phyloP scores from a whole-genome alignment of 495 filamentous ascomycete genomes.

The Talaromyces trachyspermus region DNA sequence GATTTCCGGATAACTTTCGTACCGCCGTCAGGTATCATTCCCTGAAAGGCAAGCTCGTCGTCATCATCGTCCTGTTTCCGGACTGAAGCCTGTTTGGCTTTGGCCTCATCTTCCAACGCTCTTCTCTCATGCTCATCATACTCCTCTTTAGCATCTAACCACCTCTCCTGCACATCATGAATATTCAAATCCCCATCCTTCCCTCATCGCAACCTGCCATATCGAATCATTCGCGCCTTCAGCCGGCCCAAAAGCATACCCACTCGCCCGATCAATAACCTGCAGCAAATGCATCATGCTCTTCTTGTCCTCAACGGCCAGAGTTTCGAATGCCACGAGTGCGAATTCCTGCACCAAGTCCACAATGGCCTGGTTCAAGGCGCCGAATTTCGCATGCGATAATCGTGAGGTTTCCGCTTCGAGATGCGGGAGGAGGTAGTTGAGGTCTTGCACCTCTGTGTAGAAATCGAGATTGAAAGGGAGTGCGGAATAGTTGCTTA shows the following conservation, averaged over 20 bases:
- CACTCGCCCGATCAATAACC: constrained; percentile 81
- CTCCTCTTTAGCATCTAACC: constrained; percentile 83
- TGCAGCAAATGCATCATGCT: constrained; percentile 88
- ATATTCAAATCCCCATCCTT: constrained; percentile 72
- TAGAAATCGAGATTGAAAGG: constrained; percentile 95
- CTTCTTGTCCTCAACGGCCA: constrained; percentile 92
- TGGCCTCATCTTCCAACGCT: constrained; percentile 58
- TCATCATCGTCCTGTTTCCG: constrained; percentile 10
- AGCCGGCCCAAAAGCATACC: constrained; percentile 85
- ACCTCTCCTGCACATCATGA: constrained; percentile 86
- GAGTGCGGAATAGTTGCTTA: constrained; percentile 68
- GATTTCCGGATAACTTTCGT: constrained; percentile 39
- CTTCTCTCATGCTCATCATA: constrained; percentile 74
- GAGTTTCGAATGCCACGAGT: constrained; percentile 83
- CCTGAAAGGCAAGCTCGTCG: constrained; percentile 24
- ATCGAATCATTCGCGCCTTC: constrained; percentile 90
- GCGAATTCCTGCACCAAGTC: constrained; percentile 82
- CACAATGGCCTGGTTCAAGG: constrained; percentile 78
- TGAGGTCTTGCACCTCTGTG: constrained; percentile 93
- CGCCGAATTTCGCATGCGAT: constrained; percentile 64
- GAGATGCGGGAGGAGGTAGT: constrained; percentile 73
- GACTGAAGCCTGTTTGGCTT: constrained; percentile 30
- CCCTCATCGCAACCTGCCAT: constrained; percentile 91
- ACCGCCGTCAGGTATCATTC: constrained; percentile 34
- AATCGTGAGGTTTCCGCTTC: constrained; percentile 51